Evolutionary conservation across 768 basidiomycete species (phyloP), one percentile per base, ranked within the genome.

Genomic region (Amanita muscaria): DNA sequence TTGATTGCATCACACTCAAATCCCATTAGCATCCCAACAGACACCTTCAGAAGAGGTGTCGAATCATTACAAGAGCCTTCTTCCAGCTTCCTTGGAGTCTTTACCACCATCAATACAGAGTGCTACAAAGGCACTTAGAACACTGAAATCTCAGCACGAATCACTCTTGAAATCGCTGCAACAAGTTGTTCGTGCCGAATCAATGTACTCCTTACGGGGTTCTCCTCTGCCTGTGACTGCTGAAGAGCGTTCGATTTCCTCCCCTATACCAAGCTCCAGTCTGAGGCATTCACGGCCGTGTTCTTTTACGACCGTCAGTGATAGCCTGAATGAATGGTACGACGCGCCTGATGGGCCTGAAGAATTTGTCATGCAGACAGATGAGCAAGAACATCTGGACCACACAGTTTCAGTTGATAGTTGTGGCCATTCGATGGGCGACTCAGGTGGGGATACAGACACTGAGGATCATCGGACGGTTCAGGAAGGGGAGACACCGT

Each of bases 311-410:
- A 77, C 75, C 2, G 70, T 70, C 21, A 74, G 72, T 35, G 79
- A 76, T 43, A 73, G 70, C 21, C 57, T 70, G 44, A 64, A 69
- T 40, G 76, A 88, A 54, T 90, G 87, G 87, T 88, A 74, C 53
- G 88, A 90, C 52, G 88, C 87, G 7, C 55, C 51, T 19, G 77
- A 81, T 49, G 81, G 77, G 1, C 73, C 79, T 4, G 74, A 83
- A 54, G 88, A 90, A 56, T 88, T 80, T 56, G 56, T 84, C 2
- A 62, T 88, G 51, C 76, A 80, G 36, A 57, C 58, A 25, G 69
- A 74, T 49, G 64, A 61, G 19, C 61, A 57, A 40, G 67, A 69
- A 42, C 64, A 56, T 43, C 59, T 60, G n/a, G 58, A 66, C 12
- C 43, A 16, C 16, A 18, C 24, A 14, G 55, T 67, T 9, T 65